These are phyloP conservation scores for Candida patagonica DNA, from an alignment of 805 yeast species.

Conservation along the genomic window DNA sequence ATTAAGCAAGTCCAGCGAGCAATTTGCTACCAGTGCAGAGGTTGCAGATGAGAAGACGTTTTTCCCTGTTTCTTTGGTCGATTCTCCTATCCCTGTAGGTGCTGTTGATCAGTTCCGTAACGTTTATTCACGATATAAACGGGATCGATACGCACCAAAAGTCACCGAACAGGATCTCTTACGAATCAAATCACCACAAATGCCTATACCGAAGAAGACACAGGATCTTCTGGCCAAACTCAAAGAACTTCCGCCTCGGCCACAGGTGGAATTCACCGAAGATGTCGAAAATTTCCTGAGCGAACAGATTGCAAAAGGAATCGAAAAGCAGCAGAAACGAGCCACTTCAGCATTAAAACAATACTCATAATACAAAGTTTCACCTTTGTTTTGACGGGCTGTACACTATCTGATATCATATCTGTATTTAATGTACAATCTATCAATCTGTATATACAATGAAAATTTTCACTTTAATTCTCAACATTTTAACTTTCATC, in stretches of 20 bases:
- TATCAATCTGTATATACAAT: not conserved
- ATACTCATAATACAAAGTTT: constrained; percentile 7
- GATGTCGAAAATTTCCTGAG: constrained; percentile 52
- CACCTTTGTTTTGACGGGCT: not conserved
- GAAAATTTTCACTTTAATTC: not conserved
- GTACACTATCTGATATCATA: not conserved
- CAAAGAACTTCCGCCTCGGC: constrained; percentile 24
- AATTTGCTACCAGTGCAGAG: constrained; percentile 25
- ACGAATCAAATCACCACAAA: constrained; percentile 50
- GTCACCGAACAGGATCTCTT: constrained; percentile 55
- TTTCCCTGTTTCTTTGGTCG: constrained; percentile 57
- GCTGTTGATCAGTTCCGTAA: constrained; percentile 66
- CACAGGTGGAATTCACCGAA: constrained; percentile 34
- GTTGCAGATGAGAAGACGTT: constrained; percentile 62
- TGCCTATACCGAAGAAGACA: constrained; percentile 59
- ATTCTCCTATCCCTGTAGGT: constrained; percentile 58
- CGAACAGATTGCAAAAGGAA: constrained; percentile 20
- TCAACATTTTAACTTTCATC: not conserved
- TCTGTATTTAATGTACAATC: not conserved
- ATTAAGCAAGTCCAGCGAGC: constrained; percentile 39
- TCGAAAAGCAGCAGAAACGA: constrained; percentile 18
- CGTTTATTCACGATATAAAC: constrained; percentile 58
- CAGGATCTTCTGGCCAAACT: constrained; percentile 30
- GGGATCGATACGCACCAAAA: constrained; percentile 38
- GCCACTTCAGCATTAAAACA: constrained; percentile 15